Evolutionary conservation across 2,329 filamentous ascomycete genomes (phyloP), one percentile per base, ranked within the genome.

Genomic region (Microsporum ferrugineum): DNA sequence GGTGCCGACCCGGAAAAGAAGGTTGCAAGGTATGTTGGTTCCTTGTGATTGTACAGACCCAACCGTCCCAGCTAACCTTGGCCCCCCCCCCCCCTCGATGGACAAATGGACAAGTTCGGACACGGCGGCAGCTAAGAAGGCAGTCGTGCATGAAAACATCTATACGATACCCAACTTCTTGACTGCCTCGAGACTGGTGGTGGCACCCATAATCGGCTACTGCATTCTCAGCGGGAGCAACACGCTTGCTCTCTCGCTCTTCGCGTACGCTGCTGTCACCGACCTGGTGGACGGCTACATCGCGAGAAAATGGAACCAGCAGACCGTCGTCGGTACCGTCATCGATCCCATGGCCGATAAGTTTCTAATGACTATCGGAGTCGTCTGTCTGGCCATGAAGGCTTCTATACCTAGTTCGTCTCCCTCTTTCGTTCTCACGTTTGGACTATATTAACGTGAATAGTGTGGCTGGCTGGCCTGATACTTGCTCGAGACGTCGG

Each of bases 261-360:
- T 99, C 72, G 86, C 86, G 57, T 96, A 96, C 71, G 92, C 94
- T 2, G 91, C 90, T 55, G 79, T 96, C 67, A 96, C 92, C 0
- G 94, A 99, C 71, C 79, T 96, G 5, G 82, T 97, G 2, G 94
- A 99, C 72, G 94, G 94, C 61, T 97, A 87, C 82, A 94, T 99
- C 68, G 94, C 94, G 31, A 84, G 94, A 45, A 83, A 81, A 63
- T 97, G 88, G 85, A 87, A 92, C 58, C 81, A 90, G 61, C 88
- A 94, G 73, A 97, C 94, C 0, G 92, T 99, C 0, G 90, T 97
- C 7, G 94, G 94, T 60, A 95, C 89, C 60, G 85, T 99, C 34
- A 90, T 99, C 64, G 91, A 96, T 70, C 94, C 94, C 4, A 94
- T 96, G 88, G 94, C 94, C 2, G 94, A 99, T 75, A 99, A 99